These are phyloP conservation scores for Fusarium sp. DNA, from an alignment of 2,329 filamentous ascomycete species.

Conservation along the genomic window DNA sequence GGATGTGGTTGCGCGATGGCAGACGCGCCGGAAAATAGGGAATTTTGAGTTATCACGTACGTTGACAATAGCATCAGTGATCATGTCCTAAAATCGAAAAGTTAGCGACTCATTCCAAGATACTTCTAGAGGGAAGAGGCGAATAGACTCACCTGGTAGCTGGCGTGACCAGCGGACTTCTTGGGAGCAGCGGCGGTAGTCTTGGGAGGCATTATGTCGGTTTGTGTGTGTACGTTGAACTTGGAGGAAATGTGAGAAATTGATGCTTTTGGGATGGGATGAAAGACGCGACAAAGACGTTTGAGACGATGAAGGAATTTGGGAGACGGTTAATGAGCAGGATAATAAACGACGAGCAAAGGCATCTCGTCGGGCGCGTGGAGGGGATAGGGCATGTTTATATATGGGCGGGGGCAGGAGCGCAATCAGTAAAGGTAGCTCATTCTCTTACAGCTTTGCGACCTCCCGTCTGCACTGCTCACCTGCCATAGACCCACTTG, in stretches of 20 bases:
- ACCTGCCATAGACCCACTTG: slow-evolving; percentile 41
- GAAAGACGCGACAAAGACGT: slow-evolving; percentile 37
- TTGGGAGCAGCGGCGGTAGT: slow-evolving; percentile 58
- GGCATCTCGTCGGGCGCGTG: slow-evolving; percentile 61
- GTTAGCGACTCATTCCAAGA: slow-evolving; percentile 9
- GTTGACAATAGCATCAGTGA: slow-evolving; percentile 68
- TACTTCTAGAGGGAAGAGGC: slow-evolving; percentile 8
- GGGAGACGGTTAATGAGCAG: slow-evolving; percentile 40
- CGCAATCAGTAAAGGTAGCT: slow-evolving; percentile 62
- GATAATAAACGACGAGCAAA: slow-evolving; percentile 49
- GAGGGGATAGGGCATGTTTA: slow-evolving; percentile 65
- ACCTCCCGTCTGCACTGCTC: slow-evolving; percentile 27
- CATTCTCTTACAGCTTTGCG: slow-evolving; percentile 40
- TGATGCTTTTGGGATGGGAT: slow-evolving; percentile 40
- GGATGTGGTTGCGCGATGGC: slow-evolving; percentile 37
- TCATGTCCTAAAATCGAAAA: slow-evolving; percentile 62
- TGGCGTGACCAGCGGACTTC: slow-evolving; percentile 61
- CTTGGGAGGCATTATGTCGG: slow-evolving; percentile 67
- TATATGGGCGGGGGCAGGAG: slow-evolving; percentile 66
- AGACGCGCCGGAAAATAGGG: slow-evolving; percentile 51
- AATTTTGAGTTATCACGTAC: slow-evolving; percentile 54
- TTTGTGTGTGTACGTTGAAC: slow-evolving; percentile 39
- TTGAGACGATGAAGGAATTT: slow-evolving; percentile 11
- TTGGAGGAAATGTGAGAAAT: slow-evolving; percentile 24
- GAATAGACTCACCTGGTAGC: slow-evolving; percentile 64